Conservation (phyloP, 176 grass and related monocot species). For the Cenchrus fungigraminus region DNA sequence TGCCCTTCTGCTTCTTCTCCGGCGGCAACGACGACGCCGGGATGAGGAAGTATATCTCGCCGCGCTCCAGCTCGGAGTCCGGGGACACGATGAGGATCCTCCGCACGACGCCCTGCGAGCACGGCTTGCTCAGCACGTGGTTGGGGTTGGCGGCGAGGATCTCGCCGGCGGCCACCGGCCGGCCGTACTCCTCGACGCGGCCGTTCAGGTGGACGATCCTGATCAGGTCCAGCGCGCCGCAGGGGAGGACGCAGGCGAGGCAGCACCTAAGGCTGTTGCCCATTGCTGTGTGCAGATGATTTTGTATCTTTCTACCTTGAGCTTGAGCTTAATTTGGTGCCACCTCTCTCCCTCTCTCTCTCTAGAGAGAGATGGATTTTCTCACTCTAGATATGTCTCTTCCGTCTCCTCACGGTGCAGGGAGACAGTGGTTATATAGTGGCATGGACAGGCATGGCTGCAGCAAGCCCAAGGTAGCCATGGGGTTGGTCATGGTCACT, state of each 20-base stretch:
- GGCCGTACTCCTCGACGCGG: conserved; percentile 82
- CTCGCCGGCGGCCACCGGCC: conserved; percentile 69
- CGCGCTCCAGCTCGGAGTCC: conserved; percentile 84
- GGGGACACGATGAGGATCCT: conserved; percentile 76
- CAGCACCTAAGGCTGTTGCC: conserved; percentile 94
- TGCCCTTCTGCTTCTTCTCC: conserved; percentile 50
- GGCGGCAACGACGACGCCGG: conserved; percentile 59
- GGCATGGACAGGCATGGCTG: conserved; percentile 40
- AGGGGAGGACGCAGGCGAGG: conserved; percentile 91
- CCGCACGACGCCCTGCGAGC: conserved; percentile 58
- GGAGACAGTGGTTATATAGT: conserved; percentile 58
- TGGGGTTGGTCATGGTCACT: conserved; percentile 12
- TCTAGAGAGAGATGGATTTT: background rate
- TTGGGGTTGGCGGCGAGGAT: conserved; percentile 80
- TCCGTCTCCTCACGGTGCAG: conserved; percentile 17
- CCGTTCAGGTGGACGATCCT: conserved; percentile 91
- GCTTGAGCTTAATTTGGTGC: background rate
- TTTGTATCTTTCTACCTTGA: background rate
- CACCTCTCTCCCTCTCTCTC: conserved; percentile 15
- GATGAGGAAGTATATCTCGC: conserved; percentile 90
- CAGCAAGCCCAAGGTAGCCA: conserved; percentile 42
- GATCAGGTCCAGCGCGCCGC: conserved; percentile 90
- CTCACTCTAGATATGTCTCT: conserved; percentile 1
- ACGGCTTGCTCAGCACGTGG: conserved; percentile 82
- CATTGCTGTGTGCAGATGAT: conserved; percentile 41